phyloP scores from a whole-genome alignment of 257 asterid genomes.

The Voacanga thouarsii region DNA sequence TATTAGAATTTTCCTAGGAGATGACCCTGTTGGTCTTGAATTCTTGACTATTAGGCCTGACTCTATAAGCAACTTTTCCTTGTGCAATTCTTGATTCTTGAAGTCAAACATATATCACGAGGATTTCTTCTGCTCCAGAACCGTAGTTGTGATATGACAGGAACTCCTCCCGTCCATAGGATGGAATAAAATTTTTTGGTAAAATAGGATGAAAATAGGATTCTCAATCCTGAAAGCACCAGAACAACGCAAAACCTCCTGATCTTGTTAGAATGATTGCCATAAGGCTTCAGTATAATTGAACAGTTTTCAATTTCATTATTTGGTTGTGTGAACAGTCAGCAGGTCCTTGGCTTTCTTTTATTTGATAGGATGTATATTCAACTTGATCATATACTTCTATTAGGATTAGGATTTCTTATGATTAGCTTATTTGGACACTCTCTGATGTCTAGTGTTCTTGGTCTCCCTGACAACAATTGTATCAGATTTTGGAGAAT shows the following conservation, averaged over 20 bases:
- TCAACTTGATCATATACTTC: too few relatives aligned
- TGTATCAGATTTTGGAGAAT: conserved; percentile 46
- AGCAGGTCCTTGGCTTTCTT: too few relatives aligned
- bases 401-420: background rate
- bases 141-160: background rate
- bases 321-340: too few relatives aligned
- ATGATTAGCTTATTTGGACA: background rate
- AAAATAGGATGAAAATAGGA: background rate
- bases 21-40: conserved; percentile 1
- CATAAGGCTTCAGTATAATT: too few relatives aligned
- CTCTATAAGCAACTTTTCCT: too few relatives aligned
- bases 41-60: background rate
- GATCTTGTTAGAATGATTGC: background rate
- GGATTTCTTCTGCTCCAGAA: background rate
- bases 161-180: background rate
- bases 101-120: background rate
- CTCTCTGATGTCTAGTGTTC: background rate
- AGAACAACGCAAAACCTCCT: background rate
- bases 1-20: too few relatives aligned
- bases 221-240: background rate
- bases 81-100: background rate
- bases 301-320: too few relatives aligned
- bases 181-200: too few relatives aligned
- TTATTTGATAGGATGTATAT: too few relatives aligned
- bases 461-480: background rate